Percentiles rank a stretch among this genome's conserved stretches.
These are phyloP conservation scores for Olyra latifolia DNA, from an alignment of 176 grass and related monocot genomes.

Conservation along the genomic window DNA sequence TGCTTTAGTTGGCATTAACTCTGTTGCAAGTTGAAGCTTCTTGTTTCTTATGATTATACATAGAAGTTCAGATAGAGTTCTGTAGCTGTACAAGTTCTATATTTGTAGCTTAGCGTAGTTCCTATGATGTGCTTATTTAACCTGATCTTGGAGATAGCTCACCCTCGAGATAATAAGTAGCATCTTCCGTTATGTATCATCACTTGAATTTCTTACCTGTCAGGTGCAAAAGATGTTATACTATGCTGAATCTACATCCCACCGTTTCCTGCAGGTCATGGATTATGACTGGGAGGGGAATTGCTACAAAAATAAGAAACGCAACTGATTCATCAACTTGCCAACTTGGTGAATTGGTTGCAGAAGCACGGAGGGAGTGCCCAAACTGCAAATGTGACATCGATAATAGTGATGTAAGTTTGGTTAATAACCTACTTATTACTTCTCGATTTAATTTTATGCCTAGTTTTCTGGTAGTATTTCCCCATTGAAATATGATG, in stretches of 20 bases:
- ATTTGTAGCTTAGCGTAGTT: background rate
- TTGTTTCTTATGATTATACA: background rate
- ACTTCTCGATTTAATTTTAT: background rate
- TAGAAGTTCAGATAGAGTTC: background rate
- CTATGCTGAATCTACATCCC: background rate
- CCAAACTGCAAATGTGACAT: constrained; percentile 57
- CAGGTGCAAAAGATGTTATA: background rate
- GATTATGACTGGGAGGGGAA: constrained; percentile 52
- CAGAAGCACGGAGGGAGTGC: constrained; percentile 50
- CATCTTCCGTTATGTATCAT: background rate
- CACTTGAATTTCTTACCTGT: background rate
- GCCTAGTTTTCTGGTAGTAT: background rate
- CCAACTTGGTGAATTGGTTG: constrained; percentile 45
- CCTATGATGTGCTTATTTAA: background rate
- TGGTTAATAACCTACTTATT: background rate
- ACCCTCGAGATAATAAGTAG: background rate
- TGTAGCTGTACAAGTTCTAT: background rate
- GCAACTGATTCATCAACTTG: background rate
- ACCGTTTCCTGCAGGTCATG: constrained; percentile 54
- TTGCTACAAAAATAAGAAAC: constrained; percentile 60
- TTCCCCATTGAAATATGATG: background rate
- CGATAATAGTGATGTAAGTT: constrained; percentile 68
- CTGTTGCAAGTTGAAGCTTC: background rate
- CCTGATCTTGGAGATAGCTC: background rate
- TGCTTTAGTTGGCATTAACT: background rate